phyloP scores from a whole-genome alignment of 768 basidiomycete genomes.

The Hydnomerulius pinastri region DNA sequence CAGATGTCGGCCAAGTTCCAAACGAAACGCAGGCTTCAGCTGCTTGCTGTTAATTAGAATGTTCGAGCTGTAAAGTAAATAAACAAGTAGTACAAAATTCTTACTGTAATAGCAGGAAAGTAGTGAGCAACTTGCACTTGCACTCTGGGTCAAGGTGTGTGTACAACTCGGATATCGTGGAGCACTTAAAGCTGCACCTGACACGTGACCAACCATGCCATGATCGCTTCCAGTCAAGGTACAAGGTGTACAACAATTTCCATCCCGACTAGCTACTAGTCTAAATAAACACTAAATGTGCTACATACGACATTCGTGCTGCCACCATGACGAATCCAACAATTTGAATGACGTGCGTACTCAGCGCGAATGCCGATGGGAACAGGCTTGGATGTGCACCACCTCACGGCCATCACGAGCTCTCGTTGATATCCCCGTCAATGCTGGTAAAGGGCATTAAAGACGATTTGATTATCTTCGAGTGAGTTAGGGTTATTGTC shows the following conservation, averaged over 20 bases:
- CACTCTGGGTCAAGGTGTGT: background rate
- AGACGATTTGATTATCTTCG: background rate
- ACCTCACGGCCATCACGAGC: no score
- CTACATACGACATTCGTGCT: no score
- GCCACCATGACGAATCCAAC: no score
- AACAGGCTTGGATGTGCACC: no score
- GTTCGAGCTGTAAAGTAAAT: background rate
- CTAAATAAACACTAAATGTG: background rate
- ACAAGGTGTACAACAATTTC: no score
- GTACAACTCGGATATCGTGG: background rate
- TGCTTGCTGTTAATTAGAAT: constrained; percentile 2
- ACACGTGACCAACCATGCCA: constrained; percentile 20
- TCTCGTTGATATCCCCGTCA: no score
- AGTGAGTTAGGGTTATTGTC: background rate
- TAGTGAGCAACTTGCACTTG: background rate
- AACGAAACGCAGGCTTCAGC: background rate
- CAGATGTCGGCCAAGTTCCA: background rate
- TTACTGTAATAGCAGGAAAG: background rate
- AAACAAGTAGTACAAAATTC: background rate
- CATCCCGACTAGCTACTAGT: no score
- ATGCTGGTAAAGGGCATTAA: no score
- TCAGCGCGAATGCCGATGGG: no score
- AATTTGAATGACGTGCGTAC: no score
- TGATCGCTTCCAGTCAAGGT: no score
- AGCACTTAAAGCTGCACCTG: background rate